Evolutionary conservation across 371 early-diverging fungal species (phyloP).

Genomic region (Batkoa obscura): DNA sequence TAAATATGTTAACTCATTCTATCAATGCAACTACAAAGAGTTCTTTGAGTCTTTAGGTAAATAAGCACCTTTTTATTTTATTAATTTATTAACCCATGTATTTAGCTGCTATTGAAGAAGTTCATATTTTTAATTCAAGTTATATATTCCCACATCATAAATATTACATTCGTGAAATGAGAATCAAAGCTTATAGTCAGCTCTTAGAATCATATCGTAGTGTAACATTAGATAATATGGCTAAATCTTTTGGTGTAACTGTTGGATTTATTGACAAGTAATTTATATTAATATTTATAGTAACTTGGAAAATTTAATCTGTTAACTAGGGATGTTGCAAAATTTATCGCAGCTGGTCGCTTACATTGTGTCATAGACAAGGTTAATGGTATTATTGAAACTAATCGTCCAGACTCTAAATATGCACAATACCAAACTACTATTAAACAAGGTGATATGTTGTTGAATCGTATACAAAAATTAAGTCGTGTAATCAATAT

Average conservation of each 20-base stretch:
- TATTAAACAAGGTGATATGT: constrained; percentile 91
- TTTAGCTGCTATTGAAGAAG: constrained; percentile 25
- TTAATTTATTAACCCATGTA: constrained; percentile 1
- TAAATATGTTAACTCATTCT: constrained; percentile 68
- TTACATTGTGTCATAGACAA: constrained; percentile 98
- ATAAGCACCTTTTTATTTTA: background rate
- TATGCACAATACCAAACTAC: constrained; percentile 89
- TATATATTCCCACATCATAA: constrained; percentile 67
- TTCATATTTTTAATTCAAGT: constrained; percentile 27
- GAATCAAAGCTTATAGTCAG: constrained; percentile 93
- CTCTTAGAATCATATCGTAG: constrained; percentile 93
- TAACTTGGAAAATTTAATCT: background rate
- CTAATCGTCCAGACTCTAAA: constrained; percentile 90
- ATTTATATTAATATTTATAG: constrained; percentile 8
- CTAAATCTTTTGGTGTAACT: constrained; percentile 89
- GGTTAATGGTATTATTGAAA: constrained; percentile 92
- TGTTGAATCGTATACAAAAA: constrained; percentile 91
- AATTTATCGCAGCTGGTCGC: constrained; percentile 91
- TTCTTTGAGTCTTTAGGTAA: constrained; percentile 67
- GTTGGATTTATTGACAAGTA: constrained; percentile 88
- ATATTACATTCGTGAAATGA: constrained; percentile 94
- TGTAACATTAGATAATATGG: constrained; percentile 90
- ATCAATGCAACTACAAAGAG: constrained; percentile 83
- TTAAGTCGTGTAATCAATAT: constrained; percentile 79
- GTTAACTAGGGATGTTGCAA: constrained; percentile 62